phyloP scores from a whole-genome alignment of 768 basidiomycete genomes.

The Collybia mongolica region DNA sequence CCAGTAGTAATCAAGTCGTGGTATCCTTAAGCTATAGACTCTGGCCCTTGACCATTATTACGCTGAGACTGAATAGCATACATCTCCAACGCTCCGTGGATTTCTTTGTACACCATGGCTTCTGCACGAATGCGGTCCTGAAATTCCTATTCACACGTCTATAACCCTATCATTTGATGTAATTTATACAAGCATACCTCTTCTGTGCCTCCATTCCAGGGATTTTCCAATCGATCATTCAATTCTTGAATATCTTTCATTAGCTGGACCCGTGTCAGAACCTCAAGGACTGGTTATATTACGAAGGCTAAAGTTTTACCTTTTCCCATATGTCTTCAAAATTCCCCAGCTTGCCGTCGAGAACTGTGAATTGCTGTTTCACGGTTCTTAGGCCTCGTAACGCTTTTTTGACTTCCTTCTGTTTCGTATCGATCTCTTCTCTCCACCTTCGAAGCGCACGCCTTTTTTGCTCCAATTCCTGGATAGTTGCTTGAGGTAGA shows the following conservation, averaged over 20 bases:
- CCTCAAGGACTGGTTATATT: no score
- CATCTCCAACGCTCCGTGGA: conserved; percentile 1
- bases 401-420: background rate
- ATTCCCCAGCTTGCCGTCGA: background rate
- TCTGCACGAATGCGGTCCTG: background rate
- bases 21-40: no score
- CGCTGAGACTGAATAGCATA: background rate
- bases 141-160: background rate
- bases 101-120: conserved; percentile 1
- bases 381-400: background rate
- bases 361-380: background rate
- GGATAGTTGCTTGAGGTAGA: background rate
- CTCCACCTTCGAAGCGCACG: background rate
- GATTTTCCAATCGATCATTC: conserved; percentile 2
- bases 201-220: no score
- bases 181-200: no score
- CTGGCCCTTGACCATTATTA: background rate
- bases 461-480: background rate
- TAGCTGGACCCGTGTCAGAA: background rate
- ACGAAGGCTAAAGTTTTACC: no score
- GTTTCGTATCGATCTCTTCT: background rate
- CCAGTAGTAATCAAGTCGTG: no score
- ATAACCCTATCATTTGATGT: no score
- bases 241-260: background rate
- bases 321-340: conserved; percentile 3